A percentile compares a stretch with the other conserved stretches of the same genome.
These are phyloP conservation scores for Ensete glaucum DNA, from an alignment of 176 grass and related monocot genomes.

Conservation along the genomic window DNA sequence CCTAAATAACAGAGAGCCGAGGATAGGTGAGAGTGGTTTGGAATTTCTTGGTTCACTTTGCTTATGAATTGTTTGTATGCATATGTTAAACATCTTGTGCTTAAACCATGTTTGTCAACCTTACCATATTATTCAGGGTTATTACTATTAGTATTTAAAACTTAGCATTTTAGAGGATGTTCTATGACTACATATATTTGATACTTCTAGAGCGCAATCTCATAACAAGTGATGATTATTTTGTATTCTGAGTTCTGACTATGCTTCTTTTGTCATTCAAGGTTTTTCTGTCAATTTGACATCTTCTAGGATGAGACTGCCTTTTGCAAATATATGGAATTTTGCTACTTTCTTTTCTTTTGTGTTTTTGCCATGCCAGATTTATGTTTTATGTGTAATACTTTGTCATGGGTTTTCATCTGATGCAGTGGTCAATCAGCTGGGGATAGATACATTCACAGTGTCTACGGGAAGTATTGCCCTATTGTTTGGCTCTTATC, in stretches of 20 bases:
- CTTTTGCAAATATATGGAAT: no score
- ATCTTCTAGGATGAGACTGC: background rate
- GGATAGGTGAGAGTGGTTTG: no score
- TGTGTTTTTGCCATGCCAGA: background rate
- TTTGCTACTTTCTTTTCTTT: background rate
- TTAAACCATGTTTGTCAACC: no score
- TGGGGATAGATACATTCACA: constrained; percentile 37
- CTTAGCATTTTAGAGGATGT: no score
- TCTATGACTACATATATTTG: no score
- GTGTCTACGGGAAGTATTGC: constrained; percentile 33
- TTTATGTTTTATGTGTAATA: background rate
- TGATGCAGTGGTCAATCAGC: constrained; percentile 50
- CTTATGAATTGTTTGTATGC: no score
- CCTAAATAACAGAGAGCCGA: no score
- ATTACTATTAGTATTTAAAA: no score
- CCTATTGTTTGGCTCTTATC: constrained; percentile 42
- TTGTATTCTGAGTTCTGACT: background rate
- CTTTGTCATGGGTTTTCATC: background rate
- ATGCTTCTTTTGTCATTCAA: background rate
- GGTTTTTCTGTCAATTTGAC: background rate
- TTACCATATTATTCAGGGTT: no score
- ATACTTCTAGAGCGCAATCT: no score
- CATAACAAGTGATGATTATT: background rate
- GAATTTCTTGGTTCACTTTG: no score
- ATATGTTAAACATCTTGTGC: no score